Percentiles rank a stretch among this genome's conserved stretches.
Conservation (phyloP, 2,329 filamentous ascomycete genomes). For the Colletotrichum sp. region DNA sequence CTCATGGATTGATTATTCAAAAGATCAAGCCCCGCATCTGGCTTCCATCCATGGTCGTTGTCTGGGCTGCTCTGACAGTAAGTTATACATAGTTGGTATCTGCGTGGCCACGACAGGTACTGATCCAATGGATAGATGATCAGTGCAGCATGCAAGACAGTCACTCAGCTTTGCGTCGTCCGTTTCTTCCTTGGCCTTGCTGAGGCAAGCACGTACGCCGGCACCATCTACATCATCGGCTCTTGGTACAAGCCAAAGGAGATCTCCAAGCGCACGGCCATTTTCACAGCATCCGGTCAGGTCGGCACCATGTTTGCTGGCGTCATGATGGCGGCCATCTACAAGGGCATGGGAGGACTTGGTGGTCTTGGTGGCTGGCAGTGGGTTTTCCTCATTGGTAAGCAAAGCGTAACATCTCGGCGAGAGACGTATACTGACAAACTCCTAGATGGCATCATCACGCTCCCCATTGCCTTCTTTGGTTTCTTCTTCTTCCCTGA, state of each 20-base stretch:
- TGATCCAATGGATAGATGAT: conserved; percentile 1
- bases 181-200: conserved; percentile 44
- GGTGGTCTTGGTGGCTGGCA: conserved; percentile 56
- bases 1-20: conserved; percentile 50
- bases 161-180: conserved; percentile 39
- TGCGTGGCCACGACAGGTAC: not conserved
- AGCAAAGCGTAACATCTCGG: not conserved
- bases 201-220: conserved; percentile 44
- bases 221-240: conserved; percentile 47
- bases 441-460: conserved; percentile 53
- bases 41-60: conserved; percentile 50
- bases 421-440: not conserved
- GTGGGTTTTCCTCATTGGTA: conserved; percentile 39
- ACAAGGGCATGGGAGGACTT: conserved; percentile 43
- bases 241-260: conserved; percentile 67
- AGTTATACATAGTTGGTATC: rapidly evolving
- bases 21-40: conserved; percentile 54
- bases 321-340: conserved; percentile 55
- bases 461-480: conserved; percentile 55
- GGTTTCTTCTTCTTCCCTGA: conserved; percentile 57
- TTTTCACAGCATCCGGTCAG: conserved; percentile 66
- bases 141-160: conserved; percentile 25
- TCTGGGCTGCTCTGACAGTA: conserved; percentile 52
- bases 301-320: conserved; percentile 66
- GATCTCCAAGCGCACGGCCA: conserved; percentile 66